Evolutionary conservation across 2,329 filamentous ascomycete species (phyloP).

Genomic region (Epichloe baconii): DNA sequence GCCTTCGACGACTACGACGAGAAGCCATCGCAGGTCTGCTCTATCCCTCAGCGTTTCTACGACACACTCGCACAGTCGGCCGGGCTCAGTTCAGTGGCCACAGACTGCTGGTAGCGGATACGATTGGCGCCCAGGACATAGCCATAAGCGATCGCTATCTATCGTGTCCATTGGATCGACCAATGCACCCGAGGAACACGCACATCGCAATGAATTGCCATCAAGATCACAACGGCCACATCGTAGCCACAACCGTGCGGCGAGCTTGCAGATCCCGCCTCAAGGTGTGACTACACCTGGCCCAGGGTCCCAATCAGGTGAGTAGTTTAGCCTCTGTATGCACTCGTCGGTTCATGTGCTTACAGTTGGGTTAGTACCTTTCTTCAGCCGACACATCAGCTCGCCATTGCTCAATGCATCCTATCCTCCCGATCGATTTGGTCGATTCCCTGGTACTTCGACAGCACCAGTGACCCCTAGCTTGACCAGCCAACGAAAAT

Average conservation of each 20-base stretch:
- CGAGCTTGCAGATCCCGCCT: conserved; percentile 60
- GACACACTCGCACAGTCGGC: conserved; percentile 29
- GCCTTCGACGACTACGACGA: conserved; percentile 24
- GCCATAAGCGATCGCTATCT: conserved; percentile 65
- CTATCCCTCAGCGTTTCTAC: conserved; percentile 49
- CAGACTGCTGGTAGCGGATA: conserved; percentile 16
- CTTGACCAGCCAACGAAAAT: conserved; percentile 21
- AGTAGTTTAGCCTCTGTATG: not conserved
- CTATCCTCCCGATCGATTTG: conserved; percentile 37
- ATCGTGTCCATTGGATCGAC: conserved; percentile 64
- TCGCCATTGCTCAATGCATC: conserved; percentile 43
- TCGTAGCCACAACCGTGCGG: conserved; percentile 61
- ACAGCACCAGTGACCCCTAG: conserved; percentile 34
- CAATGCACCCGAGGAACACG: conserved; percentile 33
- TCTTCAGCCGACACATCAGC: conserved; percentile 30
- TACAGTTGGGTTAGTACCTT: conserved; percentile 14
- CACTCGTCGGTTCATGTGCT: not conserved
- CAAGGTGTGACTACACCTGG: conserved; percentile 30
- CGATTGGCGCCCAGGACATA: conserved; percentile 31
- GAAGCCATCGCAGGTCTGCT: conserved; percentile 51
- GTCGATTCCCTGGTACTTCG: conserved; percentile 26
- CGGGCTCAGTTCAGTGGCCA: conserved; percentile 36
- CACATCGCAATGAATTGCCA: conserved; percentile 27
- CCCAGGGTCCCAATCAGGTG: conserved; percentile 26
- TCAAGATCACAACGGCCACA: conserved; percentile 34